Base-by-base conservation (phyloP, 108 stramenopile genomes). In the Cyclotella choctawhatcheeana region DNA sequence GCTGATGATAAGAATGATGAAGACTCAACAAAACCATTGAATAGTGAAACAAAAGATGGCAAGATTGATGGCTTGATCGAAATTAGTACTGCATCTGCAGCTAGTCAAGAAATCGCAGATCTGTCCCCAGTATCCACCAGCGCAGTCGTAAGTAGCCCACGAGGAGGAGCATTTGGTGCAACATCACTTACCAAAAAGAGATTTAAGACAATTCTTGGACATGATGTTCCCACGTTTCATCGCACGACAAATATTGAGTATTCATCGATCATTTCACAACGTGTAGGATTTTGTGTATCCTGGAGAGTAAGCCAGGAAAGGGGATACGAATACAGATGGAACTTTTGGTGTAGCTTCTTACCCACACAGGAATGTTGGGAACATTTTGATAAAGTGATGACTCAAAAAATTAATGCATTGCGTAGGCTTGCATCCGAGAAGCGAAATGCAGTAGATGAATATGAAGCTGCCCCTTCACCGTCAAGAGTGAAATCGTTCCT, bases 291-390 rank as follows among this genome's bases (percentile, higher is more conserved):
- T 35, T 85, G 82, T 8, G 21, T 84, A 10, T 81, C 82, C 3
- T 90, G 88, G 81, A 69, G 89, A 37, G 58, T 88, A 64, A 82
- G 85, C 22, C 56, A 63, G 35, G 50, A 67, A 35, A 64, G 80
- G 14, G 92, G 92, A 0, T 88, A 79, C 61, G 88, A 93, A 61
- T 77, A 61, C 56, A 73, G 89, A 48, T 60, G 74, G 33, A 82
- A 77, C 58, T 89, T 84, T 47, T 89, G 74, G 50, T 88, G 85
- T 64, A 71, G 67, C 13, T 89, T 85, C 60, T 58, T 87, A 45
- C 92, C 89, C 22, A 88, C 92, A 6, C 51, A 88, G 34, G 18
- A 74, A 6, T 76, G 72, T 31, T 82, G 83, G 71, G 76, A 58
- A 27, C 65, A 65, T 45, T 6, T 69, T 47, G 76, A 61, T 44